A percentile compares a stretch with the other conserved stretches of the same genome.
Evolutionary conservation across 1,284 basidiomycete species (phyloP).

Genomic region (Pseudozyma sp.): DNA sequence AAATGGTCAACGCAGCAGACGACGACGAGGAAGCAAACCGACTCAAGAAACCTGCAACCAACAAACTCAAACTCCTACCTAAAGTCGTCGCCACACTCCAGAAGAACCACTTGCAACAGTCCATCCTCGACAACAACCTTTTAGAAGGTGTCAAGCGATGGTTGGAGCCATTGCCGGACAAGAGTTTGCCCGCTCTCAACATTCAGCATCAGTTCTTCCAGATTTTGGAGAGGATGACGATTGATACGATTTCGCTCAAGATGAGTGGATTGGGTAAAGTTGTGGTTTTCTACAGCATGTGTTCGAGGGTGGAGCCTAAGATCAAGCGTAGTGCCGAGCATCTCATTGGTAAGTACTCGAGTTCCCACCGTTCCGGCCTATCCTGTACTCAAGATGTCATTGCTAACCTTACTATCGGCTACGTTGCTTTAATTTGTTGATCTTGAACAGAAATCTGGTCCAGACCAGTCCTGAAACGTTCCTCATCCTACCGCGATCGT

Average conservation of each 20-base stretch:
- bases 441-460: slow-evolving; percentile 68
- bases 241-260: slow-evolving; percentile 90
- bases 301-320: slow-evolving; percentile 81
- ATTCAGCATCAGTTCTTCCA: slow-evolving; percentile 94
- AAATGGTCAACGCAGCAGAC: slow-evolving; percentile 88
- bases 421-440: too few species aligned
- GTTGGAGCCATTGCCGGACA: slow-evolving; percentile 94
- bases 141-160: slow-evolving; percentile 89
- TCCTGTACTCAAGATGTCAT: too few species aligned
- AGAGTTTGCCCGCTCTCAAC: slow-evolving; percentile 91
- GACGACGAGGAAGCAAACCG: slow-evolving; percentile 85
- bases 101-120: slow-evolving; percentile 90
- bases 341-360: slow-evolving; percentile 73
- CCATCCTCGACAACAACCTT: slow-evolving; percentile 94
- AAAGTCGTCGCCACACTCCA: slow-evolving; percentile 92
- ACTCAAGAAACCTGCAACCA: slow-evolving; percentile 84
- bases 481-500: slow-evolving; percentile 64
- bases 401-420: too few species aligned
- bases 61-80: slow-evolving; percentile 85
- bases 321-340: slow-evolving; percentile 84
- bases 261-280: slow-evolving; percentile 91
- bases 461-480: slow-evolving; percentile 65
- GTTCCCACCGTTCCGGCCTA: too few species aligned
- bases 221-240: slow-evolving; percentile 82
- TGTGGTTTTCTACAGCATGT: slow-evolving; percentile 94